Evolutionary conservation across 371 early-diverging fungal genomes (phyloP), one percentile per base, ranked within the genome.

Genomic region (Batkoa obscura): DNA sequence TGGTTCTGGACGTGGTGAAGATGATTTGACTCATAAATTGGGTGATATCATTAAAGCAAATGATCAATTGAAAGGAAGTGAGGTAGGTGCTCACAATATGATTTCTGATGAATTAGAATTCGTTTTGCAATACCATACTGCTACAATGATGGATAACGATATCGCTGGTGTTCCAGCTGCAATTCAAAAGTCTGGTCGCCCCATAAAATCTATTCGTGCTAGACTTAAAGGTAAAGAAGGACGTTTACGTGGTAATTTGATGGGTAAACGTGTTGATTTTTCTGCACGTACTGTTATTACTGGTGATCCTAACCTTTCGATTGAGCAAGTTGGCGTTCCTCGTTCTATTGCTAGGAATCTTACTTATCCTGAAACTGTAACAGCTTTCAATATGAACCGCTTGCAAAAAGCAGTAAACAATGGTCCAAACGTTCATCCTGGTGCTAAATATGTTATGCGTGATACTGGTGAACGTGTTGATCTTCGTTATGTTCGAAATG

Each of bases 211-310:
- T 15, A 91, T 99, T 59, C 82, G 94, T 58, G 94, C 96, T 17
- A 79, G 99, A 63, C 77, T 99, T 55, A 98, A 99, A 79, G 99
- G 99, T 58, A 99, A 99, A 69, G 99, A 99, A 74, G 99, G 99
- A 43, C 87, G 99, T 61, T 76, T 99, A 52, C 84, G 99, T 71
- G 98, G 98, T 51, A 99, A 99, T 68, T 70, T 99, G 63, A 99
- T 99, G 99, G 99, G 99, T 51, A 99, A 99, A 70, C 90, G 99
- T 73, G 99, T 99, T 0, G 99, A 99, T 71, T 99, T 99, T 69
- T 94, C 94, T 46, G 99, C 99, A 4, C 87, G 99, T 67, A 96
- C 98, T 2, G 99, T 99, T 56, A 99, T 99, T 69, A 96, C 99
- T 2, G 97, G 98, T 58, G 99, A 99, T 69, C 96, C 99, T 42